Conservation (phyloP, 306 rosid genomes). For the Boehmeria nivea region DNA sequence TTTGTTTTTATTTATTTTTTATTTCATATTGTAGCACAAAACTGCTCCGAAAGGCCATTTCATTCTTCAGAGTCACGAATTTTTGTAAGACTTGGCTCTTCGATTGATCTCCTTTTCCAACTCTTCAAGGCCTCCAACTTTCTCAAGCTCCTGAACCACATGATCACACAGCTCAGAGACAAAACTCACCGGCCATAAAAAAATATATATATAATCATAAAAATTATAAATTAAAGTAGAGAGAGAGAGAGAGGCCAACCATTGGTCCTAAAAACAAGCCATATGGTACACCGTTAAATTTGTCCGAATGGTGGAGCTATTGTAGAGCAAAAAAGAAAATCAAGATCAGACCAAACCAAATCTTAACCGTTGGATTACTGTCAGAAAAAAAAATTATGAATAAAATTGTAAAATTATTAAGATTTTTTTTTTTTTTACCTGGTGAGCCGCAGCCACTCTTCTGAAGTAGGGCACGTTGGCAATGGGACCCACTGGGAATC, state of each 20-base stretch:
- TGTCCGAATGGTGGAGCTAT: conserved; percentile 93
- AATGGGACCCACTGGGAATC: conserved; percentile 98
- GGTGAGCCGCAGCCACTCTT: conserved; percentile 88
- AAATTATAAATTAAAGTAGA: neutral
- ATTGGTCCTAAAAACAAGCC: conserved; percentile 95
- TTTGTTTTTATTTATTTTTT: neutral
- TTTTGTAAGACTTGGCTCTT: conserved; percentile 42
- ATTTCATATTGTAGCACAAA: neutral
- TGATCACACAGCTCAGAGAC: neutral
- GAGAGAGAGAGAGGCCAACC: conserved; percentile 31
- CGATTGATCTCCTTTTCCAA: conserved; percentile 73
- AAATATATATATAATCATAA: too few species aligned
- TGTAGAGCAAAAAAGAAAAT: conserved; percentile 3
- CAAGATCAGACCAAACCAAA: conserved; percentile 25
- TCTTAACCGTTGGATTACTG: conserved; percentile 19
- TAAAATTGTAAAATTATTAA: neutral
- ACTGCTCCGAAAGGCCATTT: too few species aligned
- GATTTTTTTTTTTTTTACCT: conserved; percentile 35
- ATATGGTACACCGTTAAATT: conserved; percentile 85
- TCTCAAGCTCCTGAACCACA: conserved; percentile 74
- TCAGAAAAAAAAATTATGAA: neutral
- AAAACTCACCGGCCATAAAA: neutral
- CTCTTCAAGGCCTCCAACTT: conserved; percentile 84
- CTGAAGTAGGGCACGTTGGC: conserved; percentile 91
- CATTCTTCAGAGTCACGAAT: conserved; percentile 15